Evolutionary conservation across 192 early-diverging fungal genomes (phyloP), one percentile per base, ranked within the genome.

Genomic region (Spizellomyces sp.): DNA sequence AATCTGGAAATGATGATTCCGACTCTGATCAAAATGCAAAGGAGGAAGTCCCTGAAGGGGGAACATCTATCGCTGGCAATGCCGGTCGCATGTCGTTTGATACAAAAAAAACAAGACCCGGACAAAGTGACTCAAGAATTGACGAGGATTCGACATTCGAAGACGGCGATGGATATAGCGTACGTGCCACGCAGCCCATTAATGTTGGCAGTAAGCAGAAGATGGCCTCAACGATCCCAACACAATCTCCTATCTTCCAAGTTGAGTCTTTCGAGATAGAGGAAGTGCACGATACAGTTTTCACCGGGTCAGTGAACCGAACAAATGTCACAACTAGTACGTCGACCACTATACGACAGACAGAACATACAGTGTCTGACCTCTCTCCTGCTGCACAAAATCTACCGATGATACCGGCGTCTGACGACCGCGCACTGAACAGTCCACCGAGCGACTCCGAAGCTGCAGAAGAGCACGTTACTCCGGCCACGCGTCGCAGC

Each of bases 11-110:
- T 36, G 74, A 73, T 36, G 77, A 41, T 15, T 36, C 27, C 27
- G 27, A 36, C 3, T 36, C 27, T 36, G 27, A 36, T 36, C 63
- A 76, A n/a, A 48, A 62, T 50, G 72, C 83, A 80, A 70, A 73
- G 48, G 77, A 80, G 27, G 71, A 81, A 68, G 66, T 72, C 52
- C 17, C 67, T 66, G 58, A 64, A 72, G 55, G 74, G 17, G 58
- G 9, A 15, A 41, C 67, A 41, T 68, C 75, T 77, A 75, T 82
- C 42, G 76, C 61, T 8, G 84, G 82, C 15, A 84, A 84, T 67
- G 74, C 77, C 56, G 90, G 90, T 41, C 81, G 90, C 22, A 87
- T 90, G 83, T 77, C 83, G 58, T 90, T 90, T 81, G 85, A 84
- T 58, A 73, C 43, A 6, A 64, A 68, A 36, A 19, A 57, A 48